Conservation (phyloP, 495 filamentous ascomycete genomes). For the Penicillium bialowiezense region DNA sequence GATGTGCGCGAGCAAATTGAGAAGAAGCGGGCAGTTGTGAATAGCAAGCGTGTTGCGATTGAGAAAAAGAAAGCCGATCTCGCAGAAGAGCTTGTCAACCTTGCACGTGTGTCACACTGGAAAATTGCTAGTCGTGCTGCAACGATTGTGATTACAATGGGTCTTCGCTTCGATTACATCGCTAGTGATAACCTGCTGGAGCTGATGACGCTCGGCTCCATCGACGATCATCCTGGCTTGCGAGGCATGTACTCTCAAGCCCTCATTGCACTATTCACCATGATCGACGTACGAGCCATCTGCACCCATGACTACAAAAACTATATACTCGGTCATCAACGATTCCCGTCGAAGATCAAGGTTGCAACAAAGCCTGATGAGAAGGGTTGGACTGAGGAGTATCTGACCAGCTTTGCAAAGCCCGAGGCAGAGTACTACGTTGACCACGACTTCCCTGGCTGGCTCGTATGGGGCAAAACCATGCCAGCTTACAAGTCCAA, state of each 20-base stretch:
- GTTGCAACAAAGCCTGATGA: slow-evolving; percentile 70
- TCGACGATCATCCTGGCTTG: slow-evolving; percentile 85
- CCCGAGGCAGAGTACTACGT: slow-evolving; percentile 84
- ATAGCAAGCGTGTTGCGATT: slow-evolving; percentile 67
- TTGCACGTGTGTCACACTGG: slow-evolving; percentile 83
- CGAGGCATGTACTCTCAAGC: slow-evolving; percentile 76
- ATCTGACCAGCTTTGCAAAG: slow-evolving; percentile 72
- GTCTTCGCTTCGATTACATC: slow-evolving; percentile 83
- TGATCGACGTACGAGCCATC: slow-evolving; percentile 82
- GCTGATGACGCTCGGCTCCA: slow-evolving; percentile 77
- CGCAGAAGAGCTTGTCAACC: slow-evolving; percentile 74
- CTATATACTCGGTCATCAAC: slow-evolving; percentile 74
- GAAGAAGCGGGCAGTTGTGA: slow-evolving; percentile 66
- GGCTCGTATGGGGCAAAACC: slow-evolving; percentile 91
- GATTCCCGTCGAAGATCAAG: slow-evolving; percentile 69
- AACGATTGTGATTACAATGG: slow-evolving; percentile 83
- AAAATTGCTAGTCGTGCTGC: slow-evolving; percentile 88
- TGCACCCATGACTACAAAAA: slow-evolving; percentile 81
- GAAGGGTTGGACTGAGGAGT: slow-evolving; percentile 72
- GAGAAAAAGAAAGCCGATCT: slow-evolving; percentile 80
- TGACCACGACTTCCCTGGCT: slow-evolving; percentile 89
- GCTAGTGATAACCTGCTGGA: slow-evolving; percentile 78
- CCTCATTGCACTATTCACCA: slow-evolving; percentile 74
- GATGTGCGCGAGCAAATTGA: slow-evolving; percentile 61
- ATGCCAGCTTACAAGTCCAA: slow-evolving; percentile 76